phyloP scores from a whole-genome alignment of 306 rosid genomes.

The Purshia tridentata region DNA sequence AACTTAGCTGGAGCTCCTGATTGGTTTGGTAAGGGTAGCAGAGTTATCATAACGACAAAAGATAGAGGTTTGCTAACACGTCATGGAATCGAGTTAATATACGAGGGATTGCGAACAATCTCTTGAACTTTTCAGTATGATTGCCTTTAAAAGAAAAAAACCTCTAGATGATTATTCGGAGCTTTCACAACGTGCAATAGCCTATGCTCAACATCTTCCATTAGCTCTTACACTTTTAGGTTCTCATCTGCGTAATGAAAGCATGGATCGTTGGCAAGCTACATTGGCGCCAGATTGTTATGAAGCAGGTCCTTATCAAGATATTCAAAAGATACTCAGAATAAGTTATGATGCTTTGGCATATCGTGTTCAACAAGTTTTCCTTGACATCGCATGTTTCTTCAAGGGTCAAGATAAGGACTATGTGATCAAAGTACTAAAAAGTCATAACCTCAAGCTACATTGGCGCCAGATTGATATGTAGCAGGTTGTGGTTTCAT shows the following conservation, averaged over 20 bases:
- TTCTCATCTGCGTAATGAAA: constrained; percentile 22
- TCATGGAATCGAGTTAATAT: too few species aligned
- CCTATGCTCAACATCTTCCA: constrained; percentile 22
- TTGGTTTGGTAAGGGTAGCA: too few species aligned
- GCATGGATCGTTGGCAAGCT: constrained; percentile 28
- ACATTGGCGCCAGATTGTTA: constrained; percentile 29
- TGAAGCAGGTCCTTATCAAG: constrained; percentile 30
- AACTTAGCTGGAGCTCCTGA: not conserved
- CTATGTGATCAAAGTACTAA: constrained; percentile 34
- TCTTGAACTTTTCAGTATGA: not conserved
- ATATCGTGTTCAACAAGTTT: constrained; percentile 18
- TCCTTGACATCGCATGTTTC: constrained; percentile 44
- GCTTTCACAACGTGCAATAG: not conserved
- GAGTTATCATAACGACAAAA: too few species aligned
- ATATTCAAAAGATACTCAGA: constrained; percentile 35
- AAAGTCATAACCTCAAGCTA: constrained; percentile 29
- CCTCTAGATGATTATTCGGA: not conserved
- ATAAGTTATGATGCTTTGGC: constrained; percentile 33
- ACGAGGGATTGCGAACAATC: too few species aligned
- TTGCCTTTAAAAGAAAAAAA: not conserved
- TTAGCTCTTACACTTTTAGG: constrained; percentile 44
- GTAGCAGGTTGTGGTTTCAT: constrained; percentile 32
- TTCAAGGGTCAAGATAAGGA: constrained; percentile 24
- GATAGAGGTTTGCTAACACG: too few species aligned
- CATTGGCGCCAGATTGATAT: too few species aligned